A percentile compares a stretch with the other conserved stretches of the same genome.
Conservation (phyloP, 176 grass and related monocot genomes). For the Oryza coarctata region DNA sequence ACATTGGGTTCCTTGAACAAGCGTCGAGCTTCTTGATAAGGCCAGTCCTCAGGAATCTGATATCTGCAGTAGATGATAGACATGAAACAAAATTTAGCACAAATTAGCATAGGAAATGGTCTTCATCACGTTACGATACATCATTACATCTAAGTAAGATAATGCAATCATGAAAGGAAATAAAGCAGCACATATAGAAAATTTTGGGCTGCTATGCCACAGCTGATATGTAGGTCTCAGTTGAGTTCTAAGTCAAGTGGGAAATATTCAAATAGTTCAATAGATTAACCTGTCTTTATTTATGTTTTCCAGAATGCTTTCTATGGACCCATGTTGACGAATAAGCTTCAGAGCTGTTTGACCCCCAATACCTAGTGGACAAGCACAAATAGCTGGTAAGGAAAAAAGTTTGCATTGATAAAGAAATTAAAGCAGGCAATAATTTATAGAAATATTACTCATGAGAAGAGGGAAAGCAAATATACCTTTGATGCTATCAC, state of each 20-base stretch:
- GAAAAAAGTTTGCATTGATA: neutral
- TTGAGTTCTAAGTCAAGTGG: neutral
- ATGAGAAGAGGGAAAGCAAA: slow-evolving; percentile 6
- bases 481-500: slow-evolving; percentile 84
- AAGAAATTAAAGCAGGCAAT: slow-evolving; percentile 20
- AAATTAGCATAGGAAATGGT: slow-evolving; percentile 19
- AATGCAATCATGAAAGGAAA: slow-evolving; percentile 16
- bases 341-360: slow-evolving; percentile 94
- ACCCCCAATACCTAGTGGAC: slow-evolving; percentile 69
- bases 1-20: slow-evolving; percentile 89
- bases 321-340: slow-evolving; percentile 76
- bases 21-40: slow-evolving; percentile 79
- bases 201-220: neutral
- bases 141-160: slow-evolving; percentile 11
- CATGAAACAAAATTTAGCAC: neutral
- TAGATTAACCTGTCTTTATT: slow-evolving; percentile 79
- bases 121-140: neutral
- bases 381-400: neutral
- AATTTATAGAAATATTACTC: neutral
- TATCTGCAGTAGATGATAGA: slow-evolving; percentile 50
- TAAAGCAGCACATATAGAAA: neutral
- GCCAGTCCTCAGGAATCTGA: slow-evolving; percentile 90
- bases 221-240: neutral
- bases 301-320: slow-evolving; percentile 80
- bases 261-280: slow-evolving; percentile 22